These are phyloP conservation scores for Peronospora farinosa DNA, from an alignment of 352 stramenopile genomes.

Conservation along the genomic window DNA sequence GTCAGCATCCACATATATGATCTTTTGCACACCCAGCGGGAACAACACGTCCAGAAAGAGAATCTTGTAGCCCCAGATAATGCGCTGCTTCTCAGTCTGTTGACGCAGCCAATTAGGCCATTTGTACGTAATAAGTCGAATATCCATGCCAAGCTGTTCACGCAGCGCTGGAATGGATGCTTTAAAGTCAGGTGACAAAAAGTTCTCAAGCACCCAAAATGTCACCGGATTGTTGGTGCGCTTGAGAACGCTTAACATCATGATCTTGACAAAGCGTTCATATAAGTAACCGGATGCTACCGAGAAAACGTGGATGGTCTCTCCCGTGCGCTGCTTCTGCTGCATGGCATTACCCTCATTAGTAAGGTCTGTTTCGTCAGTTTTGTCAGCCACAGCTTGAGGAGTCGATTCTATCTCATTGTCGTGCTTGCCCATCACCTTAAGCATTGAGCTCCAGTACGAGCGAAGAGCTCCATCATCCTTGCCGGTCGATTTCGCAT, in stretches of 20 bases:
- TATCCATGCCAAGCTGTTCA: slow-evolving; percentile 92
- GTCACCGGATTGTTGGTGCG: slow-evolving; percentile 95
- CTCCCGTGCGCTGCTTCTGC: slow-evolving; percentile 50
- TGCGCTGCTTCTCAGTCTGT: slow-evolving; percentile 99
- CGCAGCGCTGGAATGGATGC: slow-evolving; percentile 88
- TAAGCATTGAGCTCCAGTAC: slow-evolving; percentile 74
- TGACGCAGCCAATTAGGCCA: slow-evolving; percentile 98
- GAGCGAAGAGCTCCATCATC: slow-evolving; percentile 49
- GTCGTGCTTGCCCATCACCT: slow-evolving; percentile 49
- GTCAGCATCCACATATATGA: slow-evolving; percentile 99
- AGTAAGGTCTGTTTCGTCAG: slow-evolving; percentile 5
- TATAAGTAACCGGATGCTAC: slow-evolving; percentile 96
- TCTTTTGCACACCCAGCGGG: slow-evolving; percentile 96
- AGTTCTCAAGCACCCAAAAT: slow-evolving; percentile 99
- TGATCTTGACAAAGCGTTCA: slow-evolving; percentile 99
- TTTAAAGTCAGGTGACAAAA: slow-evolving; percentile 98
- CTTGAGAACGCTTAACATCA: slow-evolving; percentile 99
- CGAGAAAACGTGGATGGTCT: slow-evolving; percentile 98
- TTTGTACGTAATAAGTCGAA: slow-evolving; percentile 99
- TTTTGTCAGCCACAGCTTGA: slow-evolving; percentile 11
- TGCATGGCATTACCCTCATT: slow-evolving; percentile 12
- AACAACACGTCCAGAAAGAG: slow-evolving; percentile 99
- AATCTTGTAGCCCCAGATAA: slow-evolving; percentile 99
- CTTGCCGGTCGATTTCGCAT: slow-evolving; percentile 30
- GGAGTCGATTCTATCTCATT: slow-evolving; percentile 9